Conservation (phyloP, 495 filamentous ascomycete genomes). For the Penicillium maclennaniae region DNA sequence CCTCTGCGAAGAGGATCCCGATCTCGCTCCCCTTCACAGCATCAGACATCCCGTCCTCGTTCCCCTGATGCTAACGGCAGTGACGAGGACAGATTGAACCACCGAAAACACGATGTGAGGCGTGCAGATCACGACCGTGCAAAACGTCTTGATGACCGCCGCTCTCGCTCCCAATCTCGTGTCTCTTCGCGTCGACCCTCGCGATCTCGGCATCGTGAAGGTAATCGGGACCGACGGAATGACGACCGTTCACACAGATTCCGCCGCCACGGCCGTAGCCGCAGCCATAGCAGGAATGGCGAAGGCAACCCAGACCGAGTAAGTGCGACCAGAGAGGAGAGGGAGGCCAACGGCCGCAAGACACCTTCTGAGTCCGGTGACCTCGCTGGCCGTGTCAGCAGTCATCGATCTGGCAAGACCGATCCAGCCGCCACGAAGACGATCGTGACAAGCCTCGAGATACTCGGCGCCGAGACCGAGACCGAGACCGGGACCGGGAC, state of each 20-base stretch:
- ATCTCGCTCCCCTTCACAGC: conserved; percentile 48
- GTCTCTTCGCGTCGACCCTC: conserved; percentile 49
- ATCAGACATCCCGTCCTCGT: conserved; percentile 53
- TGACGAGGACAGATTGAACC: conserved; percentile 45
- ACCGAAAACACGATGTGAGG: conserved; percentile 39
- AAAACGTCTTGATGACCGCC: conserved; percentile 17
- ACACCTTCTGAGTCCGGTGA: conserved; percentile 10
- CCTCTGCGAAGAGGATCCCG: conserved; percentile 27
- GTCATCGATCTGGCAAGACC: conserved; percentile 35
- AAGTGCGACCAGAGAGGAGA: conserved; percentile 18
- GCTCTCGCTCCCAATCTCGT: conserved; percentile 50
- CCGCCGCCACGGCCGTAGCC: conserved; percentile 40
- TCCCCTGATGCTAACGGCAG: conserved; percentile 46
- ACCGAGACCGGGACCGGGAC: conserved; percentile 13
- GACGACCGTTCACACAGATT: conserved; percentile 44
- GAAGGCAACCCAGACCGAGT: conserved; percentile 26
- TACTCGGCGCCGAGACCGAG: conserved; percentile 29
- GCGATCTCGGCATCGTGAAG: conserved; percentile 47
- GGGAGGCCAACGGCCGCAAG: conserved; percentile 17
- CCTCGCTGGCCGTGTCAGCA: conserved; percentile 26
- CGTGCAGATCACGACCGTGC: conserved; percentile 4
- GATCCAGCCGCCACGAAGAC: conserved; percentile 39
- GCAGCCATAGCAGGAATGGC: conserved; percentile 27
- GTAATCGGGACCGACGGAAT: conserved; percentile 39
- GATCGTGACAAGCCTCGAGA: conserved; percentile 27